Evolutionary conservation across 495 filamentous ascomycete genomes (phyloP), one percentile per base, ranked within the genome.

Genomic region (Amniculicola lignicola): DNA sequence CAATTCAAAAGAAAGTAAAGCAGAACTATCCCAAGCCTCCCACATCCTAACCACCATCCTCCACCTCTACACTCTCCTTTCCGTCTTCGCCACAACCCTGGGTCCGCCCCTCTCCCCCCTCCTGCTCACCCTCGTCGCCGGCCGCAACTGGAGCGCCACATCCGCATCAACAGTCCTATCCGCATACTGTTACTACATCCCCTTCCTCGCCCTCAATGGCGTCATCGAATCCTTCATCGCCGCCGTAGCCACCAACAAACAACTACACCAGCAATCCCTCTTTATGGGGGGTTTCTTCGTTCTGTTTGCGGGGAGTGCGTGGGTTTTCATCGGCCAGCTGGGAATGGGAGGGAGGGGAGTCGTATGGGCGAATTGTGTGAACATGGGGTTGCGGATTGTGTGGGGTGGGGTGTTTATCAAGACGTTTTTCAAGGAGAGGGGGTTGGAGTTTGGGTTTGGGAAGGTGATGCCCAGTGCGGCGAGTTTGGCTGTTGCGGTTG

Each of bases 181-280:
- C 0, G 75, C 78, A 0, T 98, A 96, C 72, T 90, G 86, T 71
- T 88, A 87, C 65, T 96, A 96, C 67, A 89, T 99, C 54, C 93
- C 93, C 14, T 79, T 97, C 4, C 74, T 99, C 0, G 94, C 90
- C 1, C 70, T 95, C 57, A 99, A 99, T 65, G 93, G 93, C 35
- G 82, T 96, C 24, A 81, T 84, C 1, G 93, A 99, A 71, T 89
- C 92, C 0, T 97, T 97, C 56, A 89, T 97, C 10, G 82, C 89
- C 5, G 86, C 87, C 19, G 85, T 92, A 18, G 91, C 93, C 0
- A 84, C 75, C 4, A 72, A 84, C 48, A 57, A 70, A 1, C 77
- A 96, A 43, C 77, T 99, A 14, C 79, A 86, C 25, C 67, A 59
- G 2, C 93, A 99, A 70, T 85, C 85, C 2, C 63, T 77, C 2